Base-by-base conservation (phyloP, 306 rosid genomes). In the Fagus sylvatica region DNA sequence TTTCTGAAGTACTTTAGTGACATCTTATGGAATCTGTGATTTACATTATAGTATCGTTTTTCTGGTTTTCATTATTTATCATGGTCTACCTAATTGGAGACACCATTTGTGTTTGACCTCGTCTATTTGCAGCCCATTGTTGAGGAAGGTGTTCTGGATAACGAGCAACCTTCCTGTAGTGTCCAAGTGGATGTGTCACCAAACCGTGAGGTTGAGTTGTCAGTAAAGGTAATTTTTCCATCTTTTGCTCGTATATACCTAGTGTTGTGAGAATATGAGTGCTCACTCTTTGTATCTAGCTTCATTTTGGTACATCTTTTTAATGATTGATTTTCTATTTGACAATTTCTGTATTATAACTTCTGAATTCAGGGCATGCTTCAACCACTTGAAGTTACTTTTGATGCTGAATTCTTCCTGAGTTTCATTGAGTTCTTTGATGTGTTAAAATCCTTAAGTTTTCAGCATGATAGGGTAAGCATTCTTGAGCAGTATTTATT, bases 391-490 rank as follows among this genome's bases (percentile, higher is more conserved):
- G 90, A 88, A 78, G 89, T 90, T 83, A 88, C 85, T 67, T 82
- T 76, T 72, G 95, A 94, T 86, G 84, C 74, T 3, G 81, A 85
- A 51, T 66, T 81, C 77, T 80, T 89, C 64, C 48, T 73, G 42
- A 82, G 76, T 77, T 51, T 90, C 48, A 54, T 80, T 74, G 91
- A 83, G 61, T 87, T 92, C 84, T 80, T 71, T 86, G 90, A 74
- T 78, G 94, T 74, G 37, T 78, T 89, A 28, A 87, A 83, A 75
- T 83, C 95, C 32, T 85, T 81, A 73, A 84, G 88, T 73, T 87
- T 84, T 94, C 93, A 88, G 36, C 88, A 90, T 74, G 82, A 85
- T 78, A 88, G 97, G 93, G 98, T 94, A 90, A 76, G 90, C 40
- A 48, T 46, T 69, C 15, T 34, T 51, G 41, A 33, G 42, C 64